phyloP scores from a whole-genome alignment of 495 filamentous ascomycete genomes.

The Xylaria palmicola region DNA sequence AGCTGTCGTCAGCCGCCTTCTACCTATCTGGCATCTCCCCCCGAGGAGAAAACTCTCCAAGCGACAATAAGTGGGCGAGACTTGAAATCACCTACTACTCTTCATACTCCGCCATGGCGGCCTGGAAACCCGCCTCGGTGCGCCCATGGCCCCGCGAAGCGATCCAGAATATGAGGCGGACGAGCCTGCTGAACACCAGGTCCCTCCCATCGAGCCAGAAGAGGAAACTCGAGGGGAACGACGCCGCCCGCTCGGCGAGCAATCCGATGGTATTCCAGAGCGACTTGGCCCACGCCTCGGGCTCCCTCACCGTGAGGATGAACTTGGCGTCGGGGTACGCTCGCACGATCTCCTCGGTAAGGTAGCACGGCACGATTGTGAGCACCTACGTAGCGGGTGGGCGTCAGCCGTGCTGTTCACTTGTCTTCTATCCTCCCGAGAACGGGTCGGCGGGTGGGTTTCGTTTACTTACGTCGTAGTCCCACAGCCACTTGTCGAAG shows the following conservation, averaged over 20 bases:
- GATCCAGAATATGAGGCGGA: constrained; percentile 1
- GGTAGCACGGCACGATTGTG: constrained; percentile 29
- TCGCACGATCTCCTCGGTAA: constrained; percentile 32
- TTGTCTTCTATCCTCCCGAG: background rate
- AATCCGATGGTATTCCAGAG: constrained; percentile 13
- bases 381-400: constrained; percentile 23
- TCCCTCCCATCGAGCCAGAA: background rate
- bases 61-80: no score
- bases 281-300: constrained; percentile 32
- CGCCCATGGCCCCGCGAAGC: constrained; percentile 2
- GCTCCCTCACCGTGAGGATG: constrained; percentile 30
- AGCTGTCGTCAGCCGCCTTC: background rate
- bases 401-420: background rate
- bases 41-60: no score
- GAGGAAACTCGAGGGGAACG: constrained; percentile 7
- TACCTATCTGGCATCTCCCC: constrained; percentile 1
- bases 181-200: constrained; percentile 5
- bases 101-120: constrained; percentile 4
- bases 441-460: background rate
- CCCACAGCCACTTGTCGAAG: constrained; percentile 9
- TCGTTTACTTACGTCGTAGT: constrained; percentile 14
- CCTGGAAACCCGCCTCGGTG: background rate
- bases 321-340: constrained; percentile 41
- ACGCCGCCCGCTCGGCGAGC: background rate
- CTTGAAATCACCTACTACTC: background rate